Percentiles rank a stretch among this genome's conserved stretches.
These are phyloP conservation scores for Basipetospora sp. DNA, from an alignment of 2,329 filamentous ascomycete species.

Conservation along the genomic window DNA sequence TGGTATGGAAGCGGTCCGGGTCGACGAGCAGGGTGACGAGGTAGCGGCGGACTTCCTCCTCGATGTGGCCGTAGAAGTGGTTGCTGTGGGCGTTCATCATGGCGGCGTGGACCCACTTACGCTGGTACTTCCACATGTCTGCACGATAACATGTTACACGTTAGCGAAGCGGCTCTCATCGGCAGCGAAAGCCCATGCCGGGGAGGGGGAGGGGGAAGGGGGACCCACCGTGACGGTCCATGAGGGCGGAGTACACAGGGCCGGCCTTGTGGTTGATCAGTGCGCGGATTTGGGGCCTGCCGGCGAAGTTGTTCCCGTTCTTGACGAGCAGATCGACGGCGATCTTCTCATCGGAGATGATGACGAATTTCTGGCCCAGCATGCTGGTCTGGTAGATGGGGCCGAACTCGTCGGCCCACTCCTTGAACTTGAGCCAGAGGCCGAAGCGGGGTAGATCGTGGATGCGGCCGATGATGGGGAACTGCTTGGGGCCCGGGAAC, in stretches of 20 bases:
- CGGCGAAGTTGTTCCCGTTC: slow-evolving; percentile 34
- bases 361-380: slow-evolving; percentile 25
- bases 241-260: slow-evolving; percentile 32
- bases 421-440: slow-evolving; percentile 37
- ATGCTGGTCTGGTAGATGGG: slow-evolving; percentile 30
- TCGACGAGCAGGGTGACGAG: slow-evolving; percentile 31
- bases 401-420: slow-evolving; percentile 28
- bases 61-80: slow-evolving; percentile 34
- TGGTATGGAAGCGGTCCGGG: slow-evolving; percentile 28
- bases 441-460: slow-evolving; percentile 32
- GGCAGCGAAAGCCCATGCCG: not conserved
- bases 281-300: slow-evolving; percentile 34
- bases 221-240: slow-evolving; percentile 32
- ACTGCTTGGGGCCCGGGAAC: slow-evolving; percentile 33
- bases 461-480: slow-evolving; percentile 32
- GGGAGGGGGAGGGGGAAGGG: not conserved
- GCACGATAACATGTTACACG: not conserved
- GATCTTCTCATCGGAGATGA: slow-evolving; percentile 33
- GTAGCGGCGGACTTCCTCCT: slow-evolving; percentile 29
- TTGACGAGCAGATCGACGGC: slow-evolving; percentile 34
- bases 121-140: slow-evolving; percentile 34
- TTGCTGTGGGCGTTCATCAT: slow-evolving; percentile 25
- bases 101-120: slow-evolving; percentile 37
- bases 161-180: not conserved
- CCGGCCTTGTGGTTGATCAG: slow-evolving; percentile 34